A percentile compares a stretch with the other conserved stretches of the same genome.
Conservation (phyloP, 768 basidiomycete species). For the Tremella fuciformis region DNA sequence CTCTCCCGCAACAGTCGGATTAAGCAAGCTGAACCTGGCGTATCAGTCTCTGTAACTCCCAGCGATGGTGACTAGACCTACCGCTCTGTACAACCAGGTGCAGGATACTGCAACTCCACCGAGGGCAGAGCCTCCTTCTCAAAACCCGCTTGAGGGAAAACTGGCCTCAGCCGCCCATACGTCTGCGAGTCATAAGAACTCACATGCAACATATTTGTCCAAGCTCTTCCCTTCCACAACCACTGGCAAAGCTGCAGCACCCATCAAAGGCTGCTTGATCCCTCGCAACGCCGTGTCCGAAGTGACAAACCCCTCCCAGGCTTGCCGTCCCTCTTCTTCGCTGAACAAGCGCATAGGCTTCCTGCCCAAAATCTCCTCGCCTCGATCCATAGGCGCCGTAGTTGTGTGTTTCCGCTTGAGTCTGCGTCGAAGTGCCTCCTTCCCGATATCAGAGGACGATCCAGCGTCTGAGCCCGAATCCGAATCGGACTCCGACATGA, state of each 20-base stretch:
- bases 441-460: conserved; percentile 14
- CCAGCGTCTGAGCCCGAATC: conserved; percentile 12
- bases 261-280: conserved; percentile 20
- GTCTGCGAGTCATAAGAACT: conserved; percentile 9
- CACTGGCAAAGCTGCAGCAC: conserved; percentile 6
- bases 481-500: conserved; percentile 25
- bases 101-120: conserved; percentile 46
- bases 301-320: conserved; percentile 35
- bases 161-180: conserved; percentile 22
- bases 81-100: conserved; percentile 45
- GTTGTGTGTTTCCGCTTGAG: conserved; percentile 7
- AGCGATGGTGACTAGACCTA: conserved; percentile 13
- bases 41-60: not conserved
- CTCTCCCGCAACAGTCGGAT: conserved; percentile 36
- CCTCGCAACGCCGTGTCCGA: conserved; percentile 32
- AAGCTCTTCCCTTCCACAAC: conserved; percentile 20
- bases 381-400: not conserved
- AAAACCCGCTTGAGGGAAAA: conserved; percentile 47
- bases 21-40: conserved; percentile 37
- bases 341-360: conserved; percentile 22
- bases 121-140: conserved; percentile 37
- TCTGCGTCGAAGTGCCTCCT: not conserved
- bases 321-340: conserved; percentile 30
- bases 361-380: conserved; percentile 18
- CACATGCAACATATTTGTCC: conserved; percentile 43